Conservation (phyloP, 768 basidiomycete genomes). For the Collybia sp. region DNA sequence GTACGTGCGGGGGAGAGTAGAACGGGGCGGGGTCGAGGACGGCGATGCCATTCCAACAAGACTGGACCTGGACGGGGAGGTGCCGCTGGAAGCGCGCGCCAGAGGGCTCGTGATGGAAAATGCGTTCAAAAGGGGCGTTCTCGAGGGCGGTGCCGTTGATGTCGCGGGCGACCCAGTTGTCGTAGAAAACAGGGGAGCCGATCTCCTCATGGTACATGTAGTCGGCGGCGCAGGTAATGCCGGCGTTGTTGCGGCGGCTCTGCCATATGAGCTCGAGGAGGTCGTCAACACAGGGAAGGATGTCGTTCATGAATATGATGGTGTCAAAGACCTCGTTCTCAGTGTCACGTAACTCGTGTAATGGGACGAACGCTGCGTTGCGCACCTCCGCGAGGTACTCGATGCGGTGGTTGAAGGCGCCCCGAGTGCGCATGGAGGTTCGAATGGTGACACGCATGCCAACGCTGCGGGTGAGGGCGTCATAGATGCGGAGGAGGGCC, state of each 20-base stretch:
- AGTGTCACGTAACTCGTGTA: constrained; percentile 89
- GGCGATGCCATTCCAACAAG: constrained; percentile 98
- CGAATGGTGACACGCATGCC: constrained; percentile 93
- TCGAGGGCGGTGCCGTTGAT: constrained; percentile 98
- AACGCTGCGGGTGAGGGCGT: constrained; percentile 83
- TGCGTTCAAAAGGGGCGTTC: constrained; percentile 92
- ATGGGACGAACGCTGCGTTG: constrained; percentile 92
- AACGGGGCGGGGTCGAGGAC: constrained; percentile 94
- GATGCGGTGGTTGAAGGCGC: constrained; percentile 98
- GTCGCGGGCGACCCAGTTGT: constrained; percentile 97
- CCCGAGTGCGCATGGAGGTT: constrained; percentile 87
- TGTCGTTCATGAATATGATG: constrained; percentile 99
- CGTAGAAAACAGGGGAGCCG: constrained; percentile 92
- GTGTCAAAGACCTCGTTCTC: constrained; percentile 95
- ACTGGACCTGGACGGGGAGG: constrained; percentile 93
- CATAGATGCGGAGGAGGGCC: constrained; percentile 91
- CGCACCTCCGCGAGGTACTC: constrained; percentile 99
- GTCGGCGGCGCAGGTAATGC: constrained; percentile 96
- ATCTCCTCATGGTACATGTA: constrained; percentile 99
- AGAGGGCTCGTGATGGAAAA: constrained; percentile 83
- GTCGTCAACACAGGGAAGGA: constrained; percentile 97
- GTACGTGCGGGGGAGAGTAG: constrained; percentile 85
- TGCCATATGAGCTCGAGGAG: constrained; percentile 98
- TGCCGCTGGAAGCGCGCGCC: constrained; percentile 84
- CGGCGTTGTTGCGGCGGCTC: constrained; percentile 87